Conservation (phyloP, 2,329 filamentous ascomycete genomes). For the Neonectria neomacrospora region DNA sequence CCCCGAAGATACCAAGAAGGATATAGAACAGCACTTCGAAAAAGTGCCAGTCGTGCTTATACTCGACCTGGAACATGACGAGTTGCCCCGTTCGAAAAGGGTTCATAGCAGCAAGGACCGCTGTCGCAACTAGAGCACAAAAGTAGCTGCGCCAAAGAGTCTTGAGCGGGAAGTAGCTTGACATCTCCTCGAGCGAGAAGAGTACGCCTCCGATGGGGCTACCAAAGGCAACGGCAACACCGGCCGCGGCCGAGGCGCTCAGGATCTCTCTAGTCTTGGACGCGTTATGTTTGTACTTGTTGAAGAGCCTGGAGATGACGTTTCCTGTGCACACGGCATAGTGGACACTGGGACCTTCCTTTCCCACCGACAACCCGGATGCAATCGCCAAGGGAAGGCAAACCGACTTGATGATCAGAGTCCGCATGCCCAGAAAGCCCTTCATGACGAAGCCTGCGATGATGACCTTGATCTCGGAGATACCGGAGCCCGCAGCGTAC, state of each 20-base stretch:
- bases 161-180: constrained; percentile 94
- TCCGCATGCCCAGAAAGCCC: constrained; percentile 92
- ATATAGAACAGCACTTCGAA: constrained; percentile 96
- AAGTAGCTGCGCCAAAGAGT: constrained; percentile 99
- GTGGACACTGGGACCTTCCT: constrained; percentile 98
- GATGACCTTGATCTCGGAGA: constrained; percentile 99
- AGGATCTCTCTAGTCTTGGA: constrained; percentile 95
- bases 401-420: constrained; percentile 92
- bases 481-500: constrained; percentile 95
- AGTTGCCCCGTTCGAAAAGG: constrained; percentile 96
- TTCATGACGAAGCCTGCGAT: constrained; percentile 99
- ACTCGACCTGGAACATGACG: constrained; percentile 98
- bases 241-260: constrained; percentile 92
- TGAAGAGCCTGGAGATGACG: constrained; percentile 92
- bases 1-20: constrained; percentile 90
- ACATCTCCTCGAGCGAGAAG: constrained; percentile 98
- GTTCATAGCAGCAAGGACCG: constrained; percentile 94
- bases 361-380: constrained; percentile 93
- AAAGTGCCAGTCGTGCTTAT: constrained; percentile 97
- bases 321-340: constrained; percentile 98
- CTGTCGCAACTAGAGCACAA: constrained; percentile 93
- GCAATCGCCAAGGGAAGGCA: constrained; percentile 91
- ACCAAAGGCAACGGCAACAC: constrained; percentile 95
- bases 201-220: constrained; percentile 96
- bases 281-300: constrained; percentile 90